Evolutionary conservation across 2,329 filamentous ascomycete species (phyloP).

Genomic region (Fusarium sp.): DNA sequence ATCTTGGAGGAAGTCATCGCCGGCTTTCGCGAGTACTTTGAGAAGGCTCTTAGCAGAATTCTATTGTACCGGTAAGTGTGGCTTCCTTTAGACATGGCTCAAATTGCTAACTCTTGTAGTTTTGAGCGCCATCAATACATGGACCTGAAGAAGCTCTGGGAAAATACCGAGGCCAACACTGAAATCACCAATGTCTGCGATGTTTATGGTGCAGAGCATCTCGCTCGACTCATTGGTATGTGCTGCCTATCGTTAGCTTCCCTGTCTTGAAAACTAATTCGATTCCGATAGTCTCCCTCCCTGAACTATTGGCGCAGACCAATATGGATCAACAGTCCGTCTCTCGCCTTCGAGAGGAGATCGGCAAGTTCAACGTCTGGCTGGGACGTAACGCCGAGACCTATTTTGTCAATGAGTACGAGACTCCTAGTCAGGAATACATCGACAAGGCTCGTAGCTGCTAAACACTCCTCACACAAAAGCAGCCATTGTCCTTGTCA

Average conservation of each 20-base stretch:
- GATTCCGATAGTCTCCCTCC: slow-evolving; percentile 77
- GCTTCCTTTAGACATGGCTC: neutral
- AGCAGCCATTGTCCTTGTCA: neutral
- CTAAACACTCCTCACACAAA: slow-evolving; percentile 43
- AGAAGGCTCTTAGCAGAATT: slow-evolving; percentile 87
- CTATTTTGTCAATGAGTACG: slow-evolving; percentile 84
- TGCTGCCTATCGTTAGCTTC: slow-evolving; percentile 18
- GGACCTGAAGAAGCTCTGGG: slow-evolving; percentile 79
- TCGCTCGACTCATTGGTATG: slow-evolving; percentile 89
- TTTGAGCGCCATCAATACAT: slow-evolving; percentile 93
- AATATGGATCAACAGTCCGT: slow-evolving; percentile 97
- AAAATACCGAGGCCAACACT: slow-evolving; percentile 70
- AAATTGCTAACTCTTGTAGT: slow-evolving; percentile 59
- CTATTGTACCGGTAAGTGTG: slow-evolving; percentile 79
- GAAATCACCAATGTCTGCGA: slow-evolving; percentile 80
- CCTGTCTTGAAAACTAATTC: slow-evolving; percentile 12
- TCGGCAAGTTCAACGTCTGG: slow-evolving; percentile 88
- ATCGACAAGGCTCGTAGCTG: slow-evolving; percentile 72
- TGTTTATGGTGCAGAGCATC: slow-evolving; percentile 92
- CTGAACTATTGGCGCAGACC: slow-evolving; percentile 94
- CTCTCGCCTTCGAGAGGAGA: slow-evolving; percentile 87
- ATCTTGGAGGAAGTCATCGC: slow-evolving; percentile 90
- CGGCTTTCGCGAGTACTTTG: slow-evolving; percentile 93
- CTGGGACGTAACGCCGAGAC: slow-evolving; percentile 79
- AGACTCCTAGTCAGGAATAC: slow-evolving; percentile 78